Evolutionary conservation across 148 eudicot species (phyloP).

Genomic region (Linanthus parryae): DNA sequence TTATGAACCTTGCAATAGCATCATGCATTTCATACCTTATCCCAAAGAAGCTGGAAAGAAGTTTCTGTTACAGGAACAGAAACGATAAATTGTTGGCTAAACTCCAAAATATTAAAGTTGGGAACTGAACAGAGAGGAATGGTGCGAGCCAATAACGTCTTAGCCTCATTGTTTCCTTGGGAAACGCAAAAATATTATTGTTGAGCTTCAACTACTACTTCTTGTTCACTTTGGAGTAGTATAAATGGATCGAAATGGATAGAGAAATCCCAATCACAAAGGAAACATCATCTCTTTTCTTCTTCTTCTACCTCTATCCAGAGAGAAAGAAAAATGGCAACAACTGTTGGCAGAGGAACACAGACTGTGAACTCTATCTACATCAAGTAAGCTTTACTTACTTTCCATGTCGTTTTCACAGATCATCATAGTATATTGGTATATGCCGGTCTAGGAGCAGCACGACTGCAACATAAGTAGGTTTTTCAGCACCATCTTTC

Average conservation of each 20-base stretch:
- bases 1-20: no score
- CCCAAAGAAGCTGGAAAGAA: no score
- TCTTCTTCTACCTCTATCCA: neutral
- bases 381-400: constrained; percentile 29
- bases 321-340: constrained; percentile 23
- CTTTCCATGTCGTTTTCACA: neutral
- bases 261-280: no score
- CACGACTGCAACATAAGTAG: neutral
- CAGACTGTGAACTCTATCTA: constrained; percentile 30
- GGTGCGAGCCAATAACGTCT: neutral
- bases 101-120: neutral
- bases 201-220: neutral
- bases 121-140: no score
- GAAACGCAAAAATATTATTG: neutral
- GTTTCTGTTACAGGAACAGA: no score
- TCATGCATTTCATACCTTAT: no score
- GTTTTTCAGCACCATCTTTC: neutral
- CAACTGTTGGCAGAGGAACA: constrained; percentile 42
- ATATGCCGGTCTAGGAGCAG: neutral
- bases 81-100: neutral
- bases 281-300: neutral
- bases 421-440: neutral
- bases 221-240: neutral
- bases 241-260: no score
- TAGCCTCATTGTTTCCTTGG: neutral